Conservation (phyloP, 2,329 filamentous ascomycete genomes). For the Mollisiaceae sp. region DNA sequence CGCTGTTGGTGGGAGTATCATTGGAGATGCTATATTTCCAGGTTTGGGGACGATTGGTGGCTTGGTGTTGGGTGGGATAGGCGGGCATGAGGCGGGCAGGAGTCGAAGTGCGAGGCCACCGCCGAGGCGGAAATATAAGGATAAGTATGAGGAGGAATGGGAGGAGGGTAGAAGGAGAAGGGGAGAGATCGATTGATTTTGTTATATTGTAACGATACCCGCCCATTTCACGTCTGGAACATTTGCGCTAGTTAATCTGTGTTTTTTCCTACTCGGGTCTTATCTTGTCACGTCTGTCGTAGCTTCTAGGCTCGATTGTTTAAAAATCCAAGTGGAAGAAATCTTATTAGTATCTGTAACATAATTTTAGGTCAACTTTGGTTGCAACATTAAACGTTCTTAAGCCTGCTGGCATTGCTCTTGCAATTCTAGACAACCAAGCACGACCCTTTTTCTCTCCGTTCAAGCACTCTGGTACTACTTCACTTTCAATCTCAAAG, state of each 20-base stretch:
- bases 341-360: too few species aligned
- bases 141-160: conserved; percentile 20
- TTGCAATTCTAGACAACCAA: neutral
- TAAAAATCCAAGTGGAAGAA: neutral
- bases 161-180: conserved; percentile 25
- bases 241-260: neutral
- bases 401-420: neutral
- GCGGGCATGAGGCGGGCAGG: conserved; percentile 27
- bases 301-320: neutral
- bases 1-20: conserved; percentile 31
- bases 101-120: conserved; percentile 11
- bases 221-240: neutral
- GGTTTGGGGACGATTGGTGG: conserved; percentile 34
- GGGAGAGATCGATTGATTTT: conserved; percentile 22
- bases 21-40: conserved; percentile 36
- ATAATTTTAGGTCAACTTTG: too few species aligned
- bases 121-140: conserved; percentile 17
- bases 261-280: too few species aligned
- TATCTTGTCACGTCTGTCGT: neutral
- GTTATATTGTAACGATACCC: neutral
- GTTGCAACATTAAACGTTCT: too few species aligned
- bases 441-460: too few species aligned
- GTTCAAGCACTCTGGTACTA: neutral
- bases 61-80: conserved; percentile 31
- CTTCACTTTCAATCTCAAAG: neutral